Percentiles rank a stretch among this genome's conserved stretches.
phyloP scores from a whole-genome alignment of 1,284 basidiomycete species.

The Golubevia sp. region DNA sequence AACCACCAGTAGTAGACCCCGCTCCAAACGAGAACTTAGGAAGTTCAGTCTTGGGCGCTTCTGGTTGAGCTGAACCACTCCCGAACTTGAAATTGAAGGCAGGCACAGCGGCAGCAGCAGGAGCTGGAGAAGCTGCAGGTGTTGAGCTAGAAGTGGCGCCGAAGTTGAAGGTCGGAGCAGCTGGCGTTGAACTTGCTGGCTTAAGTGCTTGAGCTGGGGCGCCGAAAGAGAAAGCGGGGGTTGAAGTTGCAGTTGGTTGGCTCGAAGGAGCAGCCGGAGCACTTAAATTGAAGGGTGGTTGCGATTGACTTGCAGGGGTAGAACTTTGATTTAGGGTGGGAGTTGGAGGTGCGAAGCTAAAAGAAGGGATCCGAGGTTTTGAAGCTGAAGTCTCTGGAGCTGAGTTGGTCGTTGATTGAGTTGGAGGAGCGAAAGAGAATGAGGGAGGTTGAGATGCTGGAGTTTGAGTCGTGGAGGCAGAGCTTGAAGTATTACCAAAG shows the following conservation, averaged over 20 bases:
- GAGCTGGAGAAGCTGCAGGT: background rate
- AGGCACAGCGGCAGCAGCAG: background rate
- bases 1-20: background rate
- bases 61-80: no score
- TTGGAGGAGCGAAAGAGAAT: no score
- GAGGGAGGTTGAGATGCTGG: no score
- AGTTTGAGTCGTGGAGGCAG: background rate
- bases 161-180: background rate
- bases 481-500: background rate
- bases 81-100: no score
- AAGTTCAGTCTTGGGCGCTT: background rate
- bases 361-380: background rate
- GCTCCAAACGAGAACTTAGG: background rate
- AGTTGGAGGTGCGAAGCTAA: background rate
- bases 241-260: background rate
- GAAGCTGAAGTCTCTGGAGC: background rate
- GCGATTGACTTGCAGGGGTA: background rate
- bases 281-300: constrained; percentile 4
- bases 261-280: background rate
- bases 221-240: background rate
- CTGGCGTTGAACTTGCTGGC: background rate
- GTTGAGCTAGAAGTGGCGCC: background rate
- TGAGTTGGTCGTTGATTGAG: background rate
- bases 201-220: background rate
- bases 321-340: background rate